phyloP scores from a whole-genome alignment of 345 rosid genomes.

The Eucalyptus marginata region DNA sequence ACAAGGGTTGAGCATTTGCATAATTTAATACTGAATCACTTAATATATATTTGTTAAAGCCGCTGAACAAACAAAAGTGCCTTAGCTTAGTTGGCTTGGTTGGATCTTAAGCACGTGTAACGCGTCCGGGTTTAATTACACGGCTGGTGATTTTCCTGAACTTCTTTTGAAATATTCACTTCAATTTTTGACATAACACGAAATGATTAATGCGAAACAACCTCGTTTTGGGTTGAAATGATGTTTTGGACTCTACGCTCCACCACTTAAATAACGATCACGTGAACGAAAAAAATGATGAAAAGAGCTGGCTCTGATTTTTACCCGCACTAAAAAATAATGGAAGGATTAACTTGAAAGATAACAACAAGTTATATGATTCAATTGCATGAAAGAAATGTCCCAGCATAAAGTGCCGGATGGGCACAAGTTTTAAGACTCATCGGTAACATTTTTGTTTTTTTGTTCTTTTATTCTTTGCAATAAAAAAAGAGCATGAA shows the following conservation, averaged over 20 bases:
- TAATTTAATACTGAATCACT: no score
- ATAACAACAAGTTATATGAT: background rate
- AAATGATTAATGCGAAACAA: background rate
- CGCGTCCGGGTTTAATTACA: background rate
- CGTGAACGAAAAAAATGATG: background rate
- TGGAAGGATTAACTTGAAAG: background rate
- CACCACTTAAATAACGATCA: background rate
- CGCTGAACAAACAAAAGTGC: background rate
- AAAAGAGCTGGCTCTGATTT: no score
- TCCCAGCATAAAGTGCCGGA: background rate
- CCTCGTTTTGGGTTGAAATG: no score
- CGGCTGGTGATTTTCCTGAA: background rate
- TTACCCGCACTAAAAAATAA: background rate
- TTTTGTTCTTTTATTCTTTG: accelerated
- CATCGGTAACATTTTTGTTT: no score
- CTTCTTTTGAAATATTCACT: background rate
- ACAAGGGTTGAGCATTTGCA: background rate
- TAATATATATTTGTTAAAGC: background rate
- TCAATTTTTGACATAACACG: background rate
- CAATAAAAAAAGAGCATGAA: accelerated
- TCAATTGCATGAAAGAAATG: background rate
- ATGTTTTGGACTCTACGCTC: background rate
- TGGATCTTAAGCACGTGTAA: background rate
- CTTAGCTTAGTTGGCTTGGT: background rate
- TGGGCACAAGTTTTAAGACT: background rate